phyloP scores from a whole-genome alignment of 2,329 filamentous ascomycete species.

The Simplicillium sp. region DNA sequence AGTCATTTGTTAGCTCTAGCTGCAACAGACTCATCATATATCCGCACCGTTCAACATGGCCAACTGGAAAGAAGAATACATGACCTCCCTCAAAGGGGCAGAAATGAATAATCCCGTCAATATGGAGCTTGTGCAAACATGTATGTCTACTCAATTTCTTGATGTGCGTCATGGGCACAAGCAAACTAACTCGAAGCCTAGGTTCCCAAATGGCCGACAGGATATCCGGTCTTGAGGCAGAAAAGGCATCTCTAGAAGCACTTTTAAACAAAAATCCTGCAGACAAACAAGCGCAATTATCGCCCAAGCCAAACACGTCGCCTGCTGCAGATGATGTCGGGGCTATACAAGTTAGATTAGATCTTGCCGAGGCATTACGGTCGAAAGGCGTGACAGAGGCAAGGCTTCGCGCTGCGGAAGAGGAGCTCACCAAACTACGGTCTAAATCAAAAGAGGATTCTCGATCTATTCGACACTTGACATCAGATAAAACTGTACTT shows the following conservation, averaged over 20 bases:
- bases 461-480: slow-evolving; percentile 51
- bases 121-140: slow-evolving; percentile 65
- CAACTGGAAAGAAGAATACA: slow-evolving; percentile 76
- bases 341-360: slow-evolving; percentile 47
- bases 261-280: slow-evolving; percentile 11
- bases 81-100: slow-evolving; percentile 64
- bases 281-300: slow-evolving; percentile 9
- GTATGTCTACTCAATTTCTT: slow-evolving; percentile 37
- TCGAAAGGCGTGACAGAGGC: slow-evolving; percentile 59
- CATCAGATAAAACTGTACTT: slow-evolving; percentile 51
- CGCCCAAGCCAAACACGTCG: slow-evolving; percentile 5
- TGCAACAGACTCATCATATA: too few relatives aligned
- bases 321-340: slow-evolving; percentile 19
- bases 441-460: slow-evolving; percentile 49
- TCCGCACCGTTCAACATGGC: slow-evolving; percentile 30
- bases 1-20: too few relatives aligned
- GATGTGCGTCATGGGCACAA: slow-evolving; percentile 3
- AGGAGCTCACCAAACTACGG: slow-evolving; percentile 56
- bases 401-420: slow-evolving; percentile 51
- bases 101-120: slow-evolving; percentile 54
- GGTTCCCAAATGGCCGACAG: slow-evolving; percentile 60
- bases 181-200: slow-evolving; percentile 21
- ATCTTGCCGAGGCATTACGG: slow-evolving; percentile 69
- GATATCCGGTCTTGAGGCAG: slow-evolving; percentile 52
- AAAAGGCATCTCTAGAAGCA: slow-evolving; percentile 34